Base-by-base conservation (phyloP, 441 rosid species). In the Euphorbia celastroides region DNA sequence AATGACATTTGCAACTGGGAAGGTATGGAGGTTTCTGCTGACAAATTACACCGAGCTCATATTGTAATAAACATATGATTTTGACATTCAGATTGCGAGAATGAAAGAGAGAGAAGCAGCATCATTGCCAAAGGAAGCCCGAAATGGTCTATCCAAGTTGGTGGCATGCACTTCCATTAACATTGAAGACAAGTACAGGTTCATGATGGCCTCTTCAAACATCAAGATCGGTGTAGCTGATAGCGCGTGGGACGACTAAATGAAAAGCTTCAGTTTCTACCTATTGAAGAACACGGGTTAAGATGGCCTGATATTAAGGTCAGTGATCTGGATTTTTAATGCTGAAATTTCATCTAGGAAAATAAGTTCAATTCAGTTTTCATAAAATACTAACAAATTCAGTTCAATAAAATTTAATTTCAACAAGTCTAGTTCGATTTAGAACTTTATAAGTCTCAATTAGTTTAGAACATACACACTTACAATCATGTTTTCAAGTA, bases 41-140 rank as follows among this genome's bases (percentile, higher is more conserved):
- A 51, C 13, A 50, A 11, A 19, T 31, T 27, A 13, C 44, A 11
- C 8, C 64, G 25, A 26, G 22, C 19, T n/a, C 7, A 0, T 50
- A 10, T 14, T 34, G 32, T 16, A 0, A 13, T 14, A 25, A 38
- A 13, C 64, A 48, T 10, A 12, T 51, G 22, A 54, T 34, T 0
- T 51, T 60, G 25, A 26, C 11, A 54, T 48, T 70, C 34, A 79
- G 82, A 68, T 62, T 75, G 79, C 82, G 17, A 67, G 79, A 31
- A 73, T 69, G 75, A 79, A 79, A 70, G 82, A 79, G 62, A 73
- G 70, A 68, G 79, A 79, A 62, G 79, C 79, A 19, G 79, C 79
- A 9, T 71, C 73, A 38, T 67, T 57, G 28, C 71, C 64, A 14
- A 75, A 73, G 52, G 82, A 69, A 67, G 73, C 73, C 46, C 74